These are phyloP conservation scores for Paracoccidioides brasiliensis DNA, from an alignment of 2,329 filamentous ascomycete species.

Conservation along the genomic window DNA sequence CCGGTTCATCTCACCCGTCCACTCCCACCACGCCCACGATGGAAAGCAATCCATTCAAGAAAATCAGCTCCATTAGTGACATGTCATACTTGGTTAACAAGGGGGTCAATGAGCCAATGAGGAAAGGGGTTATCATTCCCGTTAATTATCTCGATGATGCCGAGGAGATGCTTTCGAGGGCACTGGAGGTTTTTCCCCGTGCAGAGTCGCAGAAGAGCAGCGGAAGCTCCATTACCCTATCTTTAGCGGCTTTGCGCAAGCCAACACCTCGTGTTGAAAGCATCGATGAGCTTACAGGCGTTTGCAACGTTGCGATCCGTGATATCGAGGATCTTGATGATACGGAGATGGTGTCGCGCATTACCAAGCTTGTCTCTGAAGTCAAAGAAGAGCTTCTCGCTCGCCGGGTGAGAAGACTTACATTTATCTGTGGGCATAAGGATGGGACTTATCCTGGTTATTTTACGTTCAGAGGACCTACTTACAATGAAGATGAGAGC, in stretches of 20 bases:
- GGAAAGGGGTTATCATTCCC: slow-evolving; percentile 89
- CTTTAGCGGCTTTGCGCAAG: slow-evolving; percentile 60
- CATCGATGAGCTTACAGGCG: slow-evolving; percentile 72
- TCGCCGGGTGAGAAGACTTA: slow-evolving; percentile 74
- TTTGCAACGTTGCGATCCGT: slow-evolving; percentile 82
- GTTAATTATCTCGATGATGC: slow-evolving; percentile 89
- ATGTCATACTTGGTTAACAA: slow-evolving; percentile 76
- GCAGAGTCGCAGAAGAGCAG: slow-evolving; percentile 45
- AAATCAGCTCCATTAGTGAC: slow-evolving; percentile 90
- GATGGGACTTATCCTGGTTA: slow-evolving; percentile 93
- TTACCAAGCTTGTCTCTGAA: slow-evolving; percentile 61
- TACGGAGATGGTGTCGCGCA: slow-evolving; percentile 62
- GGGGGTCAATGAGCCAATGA: slow-evolving; percentile 55
- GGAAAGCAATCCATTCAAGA: slow-evolving; percentile 53
- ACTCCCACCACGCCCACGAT: slow-evolving; percentile 62
- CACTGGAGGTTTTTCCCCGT: slow-evolving; percentile 67
- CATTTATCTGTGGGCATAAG: slow-evolving; percentile 89
- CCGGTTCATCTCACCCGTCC: slow-evolving; percentile 64
- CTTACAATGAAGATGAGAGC: slow-evolving; percentile 80
- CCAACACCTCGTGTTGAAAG: slow-evolving; percentile 42
- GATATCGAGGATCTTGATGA: slow-evolving; percentile 79
- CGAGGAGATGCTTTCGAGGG: slow-evolving; percentile 73
- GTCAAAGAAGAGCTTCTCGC: slow-evolving; percentile 73
- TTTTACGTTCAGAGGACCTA: slow-evolving; percentile 92
- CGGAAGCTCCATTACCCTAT: slow-evolving; percentile 51